Base-by-base conservation (phyloP, 2,329 filamentous ascomycete species). In the Diaporthe ilicicola region DNA sequence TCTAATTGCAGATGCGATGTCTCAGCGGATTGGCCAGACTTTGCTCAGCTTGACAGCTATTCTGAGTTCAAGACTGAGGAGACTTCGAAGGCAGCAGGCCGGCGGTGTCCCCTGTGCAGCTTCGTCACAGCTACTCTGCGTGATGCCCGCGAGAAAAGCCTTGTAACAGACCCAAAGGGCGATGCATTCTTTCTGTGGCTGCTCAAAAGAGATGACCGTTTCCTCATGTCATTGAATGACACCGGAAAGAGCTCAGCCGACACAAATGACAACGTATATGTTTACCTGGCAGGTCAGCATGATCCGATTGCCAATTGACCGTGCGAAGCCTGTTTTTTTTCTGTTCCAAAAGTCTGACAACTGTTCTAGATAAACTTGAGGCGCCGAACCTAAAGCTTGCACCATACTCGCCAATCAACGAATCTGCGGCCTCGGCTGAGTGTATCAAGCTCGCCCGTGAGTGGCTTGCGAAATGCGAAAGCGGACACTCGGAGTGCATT, bases 321-420 rank as follows among this genome's bases (percentile, higher is more conserved):
- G 6, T 6, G 9, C 1, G 12, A 10, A 17, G 22, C 1, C 10
- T 13, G n/a, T n/a, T n/a, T n/a, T n/a, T n/a, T n/a, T n/a, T n/a
- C 5, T n/a, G 13, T 24, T 6, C 12, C 24, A 6, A 50, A 50
- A 27, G 22, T 10, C 4, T 32, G 27, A 54, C 10, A 7, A 1
- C 9, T 9, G 15, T 34, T 34, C 1, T 7, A 54, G 51, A n/a
- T 7, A 8, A n/a, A n/a, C 19, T 12, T 4, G 8, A n/a, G 6
- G 19, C 8, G 8, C 19, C 51, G 1, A 34, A 8, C 1, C 24
- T n/a, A 13, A 34, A 54, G 8, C 29, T 34, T n/a, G 51, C 29
- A n/a, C 27, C 51, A 7, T 54, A 34, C 29, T 19, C 10, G 19
- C 51, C 4, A 54, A 54, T n/a, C 15, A 8, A 34, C 0, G 17